Evolutionary conservation across 768 basidiomycete species (phyloP), one percentile per base, ranked within the genome.

Genomic region (Boletus rex-veris): DNA sequence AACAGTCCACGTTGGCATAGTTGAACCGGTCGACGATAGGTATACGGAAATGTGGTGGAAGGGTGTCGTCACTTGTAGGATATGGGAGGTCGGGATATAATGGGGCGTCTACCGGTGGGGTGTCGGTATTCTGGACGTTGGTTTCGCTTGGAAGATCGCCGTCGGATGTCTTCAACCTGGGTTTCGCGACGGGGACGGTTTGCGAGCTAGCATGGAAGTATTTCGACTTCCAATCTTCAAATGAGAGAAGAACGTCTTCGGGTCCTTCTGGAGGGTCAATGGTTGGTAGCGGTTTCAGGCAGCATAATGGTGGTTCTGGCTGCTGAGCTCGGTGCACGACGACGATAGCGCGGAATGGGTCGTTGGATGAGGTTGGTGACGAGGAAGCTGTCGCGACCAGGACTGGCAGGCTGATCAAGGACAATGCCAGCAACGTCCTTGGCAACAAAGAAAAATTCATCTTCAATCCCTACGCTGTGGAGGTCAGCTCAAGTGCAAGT

Each of bases 1-100:
- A 92, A 67, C 97, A 99, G 69, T 98, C 96, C 53, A 86, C 67
- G 48, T 84, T 85, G 39, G 97, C 97, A 63, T 96, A 98, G 71
- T 99, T 97, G 77, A 95, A 97, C 40, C 93, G 80, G 74, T 95
- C 91, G 12, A 80, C 85, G 40, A 90, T 73, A 2, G 90, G 90
- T 6, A 92, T 83, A 18, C 80, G 80, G 64, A 87, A 85, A 60
- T 85, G 83, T 0, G 86, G 83, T 33, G 81, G 75, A 31, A 81
- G 59, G 4, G 64, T 7, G 46, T 69, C 63, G 35, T 65, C 61
- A 3, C 33, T 14, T 35, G 33, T 11, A 35, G 33, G 12, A 35
- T 35, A 12, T 14, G 12, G 14, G 5, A 35, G 12, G 12, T 35
- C 33, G 14, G 61, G 55, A 31, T 60, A 45, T 4, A 59, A 44